Evolutionary conservation across 192 early-diverging fungal species (phyloP).

Genomic region (Obelidium mucronatum): DNA sequence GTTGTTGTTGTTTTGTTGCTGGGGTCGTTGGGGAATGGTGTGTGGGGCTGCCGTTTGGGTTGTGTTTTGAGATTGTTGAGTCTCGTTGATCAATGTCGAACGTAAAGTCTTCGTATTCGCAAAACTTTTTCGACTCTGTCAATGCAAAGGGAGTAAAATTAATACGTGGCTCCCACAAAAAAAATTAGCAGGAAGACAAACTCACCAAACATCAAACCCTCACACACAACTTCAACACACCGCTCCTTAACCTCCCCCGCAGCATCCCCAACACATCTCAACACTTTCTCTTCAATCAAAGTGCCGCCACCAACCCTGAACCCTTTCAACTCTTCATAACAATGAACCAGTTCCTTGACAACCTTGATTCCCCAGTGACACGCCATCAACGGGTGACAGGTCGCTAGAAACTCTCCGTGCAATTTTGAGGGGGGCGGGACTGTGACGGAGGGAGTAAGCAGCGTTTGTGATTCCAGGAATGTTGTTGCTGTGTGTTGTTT

Average conservation of each 20-base stretch:
- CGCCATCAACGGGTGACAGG: constrained; percentile 66
- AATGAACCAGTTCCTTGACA: constrained; percentile 76
- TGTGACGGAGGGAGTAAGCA: not conserved
- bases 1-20: not conserved
- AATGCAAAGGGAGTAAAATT: not conserved
- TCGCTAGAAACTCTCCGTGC: constrained; percentile 9
- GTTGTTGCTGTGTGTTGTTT: not conserved
- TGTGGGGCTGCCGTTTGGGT: not conserved
- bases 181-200: too few species aligned
- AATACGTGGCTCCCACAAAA: too few species aligned
- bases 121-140: constrained; percentile 75
- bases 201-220: constrained; percentile 76
- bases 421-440: not conserved
- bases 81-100: constrained; percentile 60
- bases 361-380: constrained; percentile 80
- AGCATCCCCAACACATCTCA: constrained; percentile 68
- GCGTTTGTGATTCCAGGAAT: not conserved
- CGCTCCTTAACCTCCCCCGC: constrained; percentile 77
- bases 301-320: constrained; percentile 71
- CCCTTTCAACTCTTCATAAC: constrained; percentile 78
- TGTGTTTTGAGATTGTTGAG: constrained; percentile 4
- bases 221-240: constrained; percentile 78
- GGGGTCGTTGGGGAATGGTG: constrained; percentile 5
- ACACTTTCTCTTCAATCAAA: constrained; percentile 58
- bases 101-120: constrained; percentile 76